A percentile compares a stretch with the other conserved stretches of the same genome.
These are phyloP conservation scores for Backusella tarrabulga DNA, from an alignment of 192 early-diverging fungal species.

Conservation along the genomic window DNA sequence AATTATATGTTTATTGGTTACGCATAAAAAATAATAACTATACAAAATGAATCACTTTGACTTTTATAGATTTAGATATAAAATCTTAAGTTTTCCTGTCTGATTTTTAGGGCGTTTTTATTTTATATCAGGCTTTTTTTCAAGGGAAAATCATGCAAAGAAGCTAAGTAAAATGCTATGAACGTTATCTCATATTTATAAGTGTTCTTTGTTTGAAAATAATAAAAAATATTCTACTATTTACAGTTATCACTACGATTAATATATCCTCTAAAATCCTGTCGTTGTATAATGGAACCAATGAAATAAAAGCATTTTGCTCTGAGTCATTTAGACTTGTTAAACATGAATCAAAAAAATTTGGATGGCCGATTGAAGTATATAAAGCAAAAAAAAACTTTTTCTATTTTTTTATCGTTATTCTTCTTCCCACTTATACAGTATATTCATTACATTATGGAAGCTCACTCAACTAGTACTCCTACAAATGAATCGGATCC, in stretches of 20 bases:
- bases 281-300: background rate
- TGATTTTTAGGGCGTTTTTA: too few relatives aligned
- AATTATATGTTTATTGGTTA: too few relatives aligned
- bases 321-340: slow-evolving; percentile 9
- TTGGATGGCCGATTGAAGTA: background rate
- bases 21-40: too few relatives aligned
- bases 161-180: background rate
- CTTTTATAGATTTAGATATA: too few relatives aligned
- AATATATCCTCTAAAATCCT: background rate
- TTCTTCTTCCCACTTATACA: background rate
- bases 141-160: background rate
- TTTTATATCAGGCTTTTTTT: background rate
- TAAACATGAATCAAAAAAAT: background rate
- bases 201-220: background rate
- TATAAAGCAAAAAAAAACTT: background rate
- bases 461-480: background rate
- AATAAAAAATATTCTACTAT: background rate
- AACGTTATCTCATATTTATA: background rate
- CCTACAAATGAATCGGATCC: slow-evolving; percentile 31
- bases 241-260: background rate
- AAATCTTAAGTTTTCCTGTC: too few relatives aligned
- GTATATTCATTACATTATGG: background rate
- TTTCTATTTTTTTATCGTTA: background rate
- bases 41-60: too few relatives aligned
- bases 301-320: background rate